These are phyloP conservation scores for Psilocybe sp. DNA, from an alignment of 768 basidiomycete species.

Conservation along the genomic window DNA sequence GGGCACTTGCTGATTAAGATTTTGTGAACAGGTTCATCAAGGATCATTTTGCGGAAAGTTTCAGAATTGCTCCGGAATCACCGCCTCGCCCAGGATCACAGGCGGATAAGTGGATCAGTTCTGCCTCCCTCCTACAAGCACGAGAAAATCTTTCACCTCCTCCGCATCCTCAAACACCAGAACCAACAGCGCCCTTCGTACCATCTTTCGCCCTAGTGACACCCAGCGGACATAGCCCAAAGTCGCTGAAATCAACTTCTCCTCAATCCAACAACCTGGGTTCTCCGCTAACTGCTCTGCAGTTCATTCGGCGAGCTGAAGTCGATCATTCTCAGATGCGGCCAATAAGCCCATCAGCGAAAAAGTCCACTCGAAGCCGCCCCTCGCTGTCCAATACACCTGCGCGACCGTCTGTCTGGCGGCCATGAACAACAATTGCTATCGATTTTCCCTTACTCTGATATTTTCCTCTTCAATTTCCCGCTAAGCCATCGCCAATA, in stretches of 20 bases:
- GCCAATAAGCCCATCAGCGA: constrained; percentile 62
- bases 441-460: not conserved
- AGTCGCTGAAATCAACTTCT: constrained; percentile 46
- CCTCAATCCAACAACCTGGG: constrained; percentile 58
- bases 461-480: not conserved
- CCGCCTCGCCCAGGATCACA: constrained; percentile 47
- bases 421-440: constrained; percentile 47
- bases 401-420: constrained; percentile 57
- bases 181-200: constrained; percentile 52
- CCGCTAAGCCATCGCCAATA: not conserved
- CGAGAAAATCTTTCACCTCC: constrained; percentile 5
- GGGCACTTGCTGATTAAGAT: constrained; percentile 6
- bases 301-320: constrained; percentile 83
- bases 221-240: constrained; percentile 49
- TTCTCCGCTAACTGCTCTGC: constrained; percentile 76
- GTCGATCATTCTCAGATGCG: constrained; percentile 48
- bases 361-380: constrained; percentile 43
- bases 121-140: constrained; percentile 66
- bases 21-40: constrained; percentile 67
- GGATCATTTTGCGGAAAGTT: constrained; percentile 81
- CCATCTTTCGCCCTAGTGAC: constrained; percentile 70
- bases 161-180: constrained; percentile 48
- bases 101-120: constrained; percentile 85
- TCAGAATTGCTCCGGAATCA: constrained; percentile 69
- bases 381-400: constrained; percentile 42